These are phyloP conservation scores for Hypomontagnella monticulosa DNA, from an alignment of 495 filamentous ascomycete genomes.

Conservation along the genomic window DNA sequence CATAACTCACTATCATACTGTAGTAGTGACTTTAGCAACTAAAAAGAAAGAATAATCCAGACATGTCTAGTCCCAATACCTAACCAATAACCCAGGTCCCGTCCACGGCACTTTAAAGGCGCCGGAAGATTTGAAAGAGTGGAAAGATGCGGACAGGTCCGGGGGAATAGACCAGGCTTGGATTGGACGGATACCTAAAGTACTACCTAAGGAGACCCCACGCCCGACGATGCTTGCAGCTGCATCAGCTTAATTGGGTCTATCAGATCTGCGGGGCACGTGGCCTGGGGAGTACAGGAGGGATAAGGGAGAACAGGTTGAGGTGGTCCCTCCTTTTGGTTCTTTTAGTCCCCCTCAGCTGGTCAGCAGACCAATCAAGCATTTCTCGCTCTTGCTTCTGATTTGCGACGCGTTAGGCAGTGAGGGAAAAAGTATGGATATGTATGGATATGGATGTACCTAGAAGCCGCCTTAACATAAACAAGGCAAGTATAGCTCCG, in stretches of 20 bases:
- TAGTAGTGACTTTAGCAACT: too few relatives aligned
- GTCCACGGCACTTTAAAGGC: neutral
- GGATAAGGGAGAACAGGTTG: constrained; percentile 7
- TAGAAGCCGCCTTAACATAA: constrained; percentile 8
- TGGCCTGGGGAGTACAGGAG: constrained; percentile 40
- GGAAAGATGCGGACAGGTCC: neutral
- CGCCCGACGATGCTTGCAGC: constrained; percentile 33
- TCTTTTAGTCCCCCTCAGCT: constrained; percentile 18
- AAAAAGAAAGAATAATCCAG: too few relatives aligned
- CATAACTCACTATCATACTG: too few relatives aligned
- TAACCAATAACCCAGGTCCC: neutral
- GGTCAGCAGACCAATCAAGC: constrained; percentile 46
- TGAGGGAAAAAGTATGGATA: constrained; percentile 8
- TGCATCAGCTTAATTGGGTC: constrained; percentile 38
- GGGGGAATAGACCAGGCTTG: neutral
- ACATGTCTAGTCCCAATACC: too few relatives aligned
- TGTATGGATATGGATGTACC: too few relatives aligned
- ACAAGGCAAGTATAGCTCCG: neutral
- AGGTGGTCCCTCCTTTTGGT: neutral
- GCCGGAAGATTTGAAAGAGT: neutral
- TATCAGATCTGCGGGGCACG: constrained; percentile 44
- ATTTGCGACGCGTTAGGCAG: constrained; percentile 40
- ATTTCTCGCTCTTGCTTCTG: constrained; percentile 32
- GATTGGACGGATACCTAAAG: constrained; percentile 19
- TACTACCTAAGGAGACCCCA: constrained; percentile 32